phyloP scores from a whole-genome alignment of 2,329 filamentous ascomycete species.

The Colletotrichum eremochloae region DNA sequence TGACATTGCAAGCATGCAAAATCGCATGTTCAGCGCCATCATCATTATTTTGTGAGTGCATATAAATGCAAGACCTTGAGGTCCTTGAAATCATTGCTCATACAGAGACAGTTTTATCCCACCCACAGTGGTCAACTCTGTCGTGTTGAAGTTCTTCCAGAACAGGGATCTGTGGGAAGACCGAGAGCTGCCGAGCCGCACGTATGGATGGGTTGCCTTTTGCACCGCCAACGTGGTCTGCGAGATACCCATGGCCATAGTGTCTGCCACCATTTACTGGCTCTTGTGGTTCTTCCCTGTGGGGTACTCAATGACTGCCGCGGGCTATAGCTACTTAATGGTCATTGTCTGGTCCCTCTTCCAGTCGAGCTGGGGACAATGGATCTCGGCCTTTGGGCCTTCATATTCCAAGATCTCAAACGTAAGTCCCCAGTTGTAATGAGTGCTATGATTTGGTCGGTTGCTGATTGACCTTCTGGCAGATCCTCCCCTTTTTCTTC shows the following conservation, averaged over 20 bases:
- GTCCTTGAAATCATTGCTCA: not conserved
- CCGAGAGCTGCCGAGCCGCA: slow-evolving; percentile 79
- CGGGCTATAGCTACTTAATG: slow-evolving; percentile 86
- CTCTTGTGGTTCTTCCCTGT: slow-evolving; percentile 82
- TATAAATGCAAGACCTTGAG: not conserved
- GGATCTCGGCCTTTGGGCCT: slow-evolving; percentile 86
- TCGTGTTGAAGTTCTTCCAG: slow-evolving; percentile 83
- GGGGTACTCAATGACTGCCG: slow-evolving; percentile 75
- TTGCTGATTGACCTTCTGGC: not conserved
- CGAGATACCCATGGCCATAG: slow-evolving; percentile 78
- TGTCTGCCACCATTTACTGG: slow-evolving; percentile 77
- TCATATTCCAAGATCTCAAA: slow-evolving; percentile 84
- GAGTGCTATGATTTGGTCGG: accelerated
- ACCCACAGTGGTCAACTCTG: slow-evolving; percentile 78
- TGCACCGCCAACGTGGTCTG: slow-evolving; percentile 78
- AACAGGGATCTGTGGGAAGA: slow-evolving; percentile 81
- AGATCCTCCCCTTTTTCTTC: slow-evolving; percentile 83
- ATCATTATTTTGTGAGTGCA: slow-evolving; percentile 62
- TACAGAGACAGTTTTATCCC: slow-evolving; percentile 64
- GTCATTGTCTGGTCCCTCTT: slow-evolving; percentile 83
- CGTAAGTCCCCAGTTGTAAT: slow-evolving; percentile 47
- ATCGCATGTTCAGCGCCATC: slow-evolving; percentile 82
- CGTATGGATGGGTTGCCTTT: slow-evolving; percentile 85
- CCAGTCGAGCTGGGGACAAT: slow-evolving; percentile 82
- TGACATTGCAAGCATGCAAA: slow-evolving; percentile 77